Percentiles rank a stretch among this genome's conserved stretches.
Conservation (phyloP, 1,139 yeast species). For the Hansenula lynferdii region DNA sequence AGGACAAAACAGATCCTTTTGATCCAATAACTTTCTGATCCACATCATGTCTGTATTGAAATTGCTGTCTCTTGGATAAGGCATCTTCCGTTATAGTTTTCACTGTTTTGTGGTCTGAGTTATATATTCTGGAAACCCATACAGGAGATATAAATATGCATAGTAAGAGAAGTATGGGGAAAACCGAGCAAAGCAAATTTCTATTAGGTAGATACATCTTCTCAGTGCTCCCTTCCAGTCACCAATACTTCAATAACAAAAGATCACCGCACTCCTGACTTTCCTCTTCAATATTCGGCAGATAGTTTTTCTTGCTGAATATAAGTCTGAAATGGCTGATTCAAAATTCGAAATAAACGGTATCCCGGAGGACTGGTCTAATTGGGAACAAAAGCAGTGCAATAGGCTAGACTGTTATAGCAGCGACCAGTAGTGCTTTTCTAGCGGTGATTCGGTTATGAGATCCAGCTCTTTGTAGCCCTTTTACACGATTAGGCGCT, state of each 20-base stretch:
- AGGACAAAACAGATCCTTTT: background rate
- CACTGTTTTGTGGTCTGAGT: background rate
- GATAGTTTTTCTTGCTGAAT: background rate
- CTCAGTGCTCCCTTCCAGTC: background rate
- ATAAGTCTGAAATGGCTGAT: too few species aligned
- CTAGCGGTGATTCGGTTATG: too few species aligned
- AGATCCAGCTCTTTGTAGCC: too few species aligned
- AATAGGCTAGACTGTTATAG: too few species aligned
- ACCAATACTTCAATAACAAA: background rate
- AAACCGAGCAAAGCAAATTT: background rate
- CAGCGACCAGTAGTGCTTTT: too few species aligned
- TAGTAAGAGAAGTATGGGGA: background rate
- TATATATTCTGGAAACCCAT: background rate
- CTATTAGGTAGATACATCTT: background rate
- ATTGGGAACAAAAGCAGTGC: too few species aligned
- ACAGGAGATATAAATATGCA: conserved; percentile 3
- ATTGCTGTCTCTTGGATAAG: background rate
- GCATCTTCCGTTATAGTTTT: conserved; percentile 1
- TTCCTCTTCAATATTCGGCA: background rate
- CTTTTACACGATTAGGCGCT: too few species aligned
- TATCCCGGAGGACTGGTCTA: too few species aligned
- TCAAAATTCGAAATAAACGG: too few species aligned
- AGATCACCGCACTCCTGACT: too few species aligned
- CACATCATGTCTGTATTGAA: background rate
- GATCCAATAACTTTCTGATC: background rate